Base-by-base conservation (phyloP, 305 asterid species). In the Lippia alba region DNA sequence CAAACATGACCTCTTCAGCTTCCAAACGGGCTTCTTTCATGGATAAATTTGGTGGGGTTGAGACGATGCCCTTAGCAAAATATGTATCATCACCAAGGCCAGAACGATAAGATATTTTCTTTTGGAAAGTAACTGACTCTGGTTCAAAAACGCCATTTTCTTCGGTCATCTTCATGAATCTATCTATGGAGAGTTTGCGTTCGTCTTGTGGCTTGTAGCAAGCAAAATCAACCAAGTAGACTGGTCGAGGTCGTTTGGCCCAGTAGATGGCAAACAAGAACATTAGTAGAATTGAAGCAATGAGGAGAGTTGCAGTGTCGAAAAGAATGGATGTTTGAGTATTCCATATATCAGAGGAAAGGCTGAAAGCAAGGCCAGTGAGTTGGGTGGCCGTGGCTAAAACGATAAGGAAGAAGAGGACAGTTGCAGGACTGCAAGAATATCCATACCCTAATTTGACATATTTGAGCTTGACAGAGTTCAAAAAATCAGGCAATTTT, bases 1-100 rank as follows among this genome's bases (percentile, higher is more conserved):
- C 91, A 32, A 89, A 83, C 89, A 89, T 85, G 20, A 89, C 94
- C 1, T 83, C 67, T 53, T 83, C 91, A 0, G 93, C 93, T 79
- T 89, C 96, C 36, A 72, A 30, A 0, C 94, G 84, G n/a, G 94
- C 93, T n/a, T 79, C 86, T 16, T 70, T 72, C 87, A 89, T 79
- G 51, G 86, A 84, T 3, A 85, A 71, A 12, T 71, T 78, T 0
- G 91, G 90, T 0, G 96, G 96, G 41, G 5, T 12, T 67, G 89
- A 74, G 3, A 86, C 82, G 56, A 89, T 79, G 2, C 90, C 93
- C 32, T 46, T 54, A 0, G 96, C 78, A 32, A 85, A 75, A 64
- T 89, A 89, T 6, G 96, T 89, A 56, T 85, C 86, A 54, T 89
- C 86, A 0, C 96, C 96, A 3, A 89, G 80, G 2, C 96, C 96